Evolutionary conservation across 768 basidiomycete species (phyloP), one percentile per base, ranked within the genome.

Genomic region (Phylloporus arenicola): DNA sequence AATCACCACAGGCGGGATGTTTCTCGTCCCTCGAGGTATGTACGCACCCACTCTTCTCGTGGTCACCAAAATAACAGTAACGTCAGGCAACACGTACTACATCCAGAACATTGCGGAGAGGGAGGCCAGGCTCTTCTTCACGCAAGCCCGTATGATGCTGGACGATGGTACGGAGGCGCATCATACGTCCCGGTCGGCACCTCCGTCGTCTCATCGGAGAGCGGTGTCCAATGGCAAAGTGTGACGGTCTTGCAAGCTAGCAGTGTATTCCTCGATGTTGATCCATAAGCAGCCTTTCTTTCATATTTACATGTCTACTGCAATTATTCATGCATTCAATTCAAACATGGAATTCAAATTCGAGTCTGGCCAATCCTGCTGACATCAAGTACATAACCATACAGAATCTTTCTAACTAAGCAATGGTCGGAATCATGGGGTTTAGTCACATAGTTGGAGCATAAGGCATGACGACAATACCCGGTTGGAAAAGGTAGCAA

Each of bases 1-100:
- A 47, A 77, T 98, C 37, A 77, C 86, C 12, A 76, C 84, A 1
- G 92, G 92, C 12, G 91, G 86, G 11, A 87, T 85, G 77, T 93
- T 94, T 64, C 76, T 94, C 62, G 85, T 96, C 19, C 94, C 94
- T 2, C 78, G 93, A 74, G 93, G 92, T 88, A 55, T 58, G 75
- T 64, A 29, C 17, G n/a, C 39, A 12, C 40, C 8, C 24, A 29
- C 5, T 17, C 19, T 13, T 42, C 4, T 2, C 14, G 24, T 22
- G 22, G 6, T 39, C 41, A 38, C 13, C 9, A 3, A 34, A 49
- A 39, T 54, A 30, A 45, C 39, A 8, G 25, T 42, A 2, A 30
- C 37, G 20, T 1, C 57, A 93, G 92, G 92, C 17, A 98, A 98
- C 66, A 80, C 79, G 9, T 98, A 98, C 65, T 81, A 82, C 51